Base-by-base conservation (phyloP, 2,329 filamentous ascomycete species). In the Cercospora zeina region DNA sequence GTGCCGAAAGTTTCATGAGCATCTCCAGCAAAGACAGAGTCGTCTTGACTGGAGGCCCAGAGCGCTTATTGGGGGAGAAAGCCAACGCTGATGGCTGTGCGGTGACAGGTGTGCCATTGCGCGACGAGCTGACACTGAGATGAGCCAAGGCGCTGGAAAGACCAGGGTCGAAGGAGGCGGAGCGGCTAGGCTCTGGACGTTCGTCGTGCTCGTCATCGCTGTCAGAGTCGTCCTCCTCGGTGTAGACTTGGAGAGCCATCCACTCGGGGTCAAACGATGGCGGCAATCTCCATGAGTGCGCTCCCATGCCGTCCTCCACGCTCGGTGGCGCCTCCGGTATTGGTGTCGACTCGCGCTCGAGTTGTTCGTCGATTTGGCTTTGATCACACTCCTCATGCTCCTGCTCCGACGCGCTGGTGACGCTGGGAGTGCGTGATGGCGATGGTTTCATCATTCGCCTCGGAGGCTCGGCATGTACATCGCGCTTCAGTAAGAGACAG, bases 211-310 rank as follows among this genome's bases (percentile, higher is more conserved):
- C 77, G 39, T 85, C 83, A 0, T 82, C 82, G 42, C 84, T 83
- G 0, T 84, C 68, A 5, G 66, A 68, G 30, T 70, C 68, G 2
- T 86, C 81, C 30, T 81, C 79, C 69, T 90, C 87, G 14, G 85
- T 83, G 72, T 88, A 95, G 0, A 96, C 90, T 73, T 96, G 91
- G 14, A 97, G 85, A 0, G 93, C 93, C 67, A 96, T 85, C 93
- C 93, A 97, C 75, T 96, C 93, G 0, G 89, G 87, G 68, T 96
- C 93, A 0, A 96, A 80, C 63, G 92, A 89, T 1, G 82, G 81
- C 0, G 67, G 65, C 10, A 68, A 54, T 4, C 66, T 62, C 61
- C 61, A 63, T 5, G 13, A 24, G 34, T 49, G 47, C 19, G 42
- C 30, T 8, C 3, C 27, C 10, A 47, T n/a, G 45, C 19, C 24